Conservation (phyloP, 2,329 filamentous ascomycete genomes). For the Pseudogymnoascus destructans region DNA sequence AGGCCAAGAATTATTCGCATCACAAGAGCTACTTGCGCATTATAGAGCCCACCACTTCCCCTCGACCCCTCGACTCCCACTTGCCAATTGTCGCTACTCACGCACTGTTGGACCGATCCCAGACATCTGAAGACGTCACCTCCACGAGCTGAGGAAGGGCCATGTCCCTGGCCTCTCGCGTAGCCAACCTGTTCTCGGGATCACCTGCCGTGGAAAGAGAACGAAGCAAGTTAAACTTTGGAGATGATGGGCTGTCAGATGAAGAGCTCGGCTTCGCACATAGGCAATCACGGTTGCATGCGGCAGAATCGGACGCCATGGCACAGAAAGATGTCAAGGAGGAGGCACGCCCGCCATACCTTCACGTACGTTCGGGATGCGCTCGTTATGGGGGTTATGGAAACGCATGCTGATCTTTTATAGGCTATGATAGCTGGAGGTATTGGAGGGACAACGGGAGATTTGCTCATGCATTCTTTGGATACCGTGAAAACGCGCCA, state of each 20-base stretch:
- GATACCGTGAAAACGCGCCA: slow-evolving; percentile 98
- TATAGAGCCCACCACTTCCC: slow-evolving; percentile 1
- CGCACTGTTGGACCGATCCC: background rate
- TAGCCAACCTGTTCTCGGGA: slow-evolving; percentile 39
- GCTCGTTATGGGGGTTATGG: slow-evolving; percentile 10
- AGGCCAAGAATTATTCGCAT: slow-evolving; percentile 10
- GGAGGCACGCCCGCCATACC: slow-evolving; percentile 46
- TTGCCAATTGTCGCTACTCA: slow-evolving; percentile 2
- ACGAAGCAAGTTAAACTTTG: slow-evolving; percentile 23
- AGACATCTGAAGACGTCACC: slow-evolving; percentile 10
- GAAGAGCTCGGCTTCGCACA: slow-evolving; percentile 23
- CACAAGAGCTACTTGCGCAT: slow-evolving; percentile 1
- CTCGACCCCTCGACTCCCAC: background rate
- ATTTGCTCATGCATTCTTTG: slow-evolving; percentile 97
- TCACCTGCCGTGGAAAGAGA: slow-evolving; percentile 18
- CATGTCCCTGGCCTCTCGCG: slow-evolving; percentile 45
- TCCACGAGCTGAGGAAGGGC: slow-evolving; percentile 26
- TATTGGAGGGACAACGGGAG: slow-evolving; percentile 80
- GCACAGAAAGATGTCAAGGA: slow-evolving; percentile 29
- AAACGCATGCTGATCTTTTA: slow-evolving; percentile 15
- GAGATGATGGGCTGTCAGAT: slow-evolving; percentile 27
- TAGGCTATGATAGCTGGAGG: slow-evolving; percentile 94
- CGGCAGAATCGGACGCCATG: slow-evolving; percentile 19
- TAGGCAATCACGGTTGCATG: slow-evolving; percentile 21
- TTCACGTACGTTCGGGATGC: slow-evolving; percentile 40